Conservation (phyloP, 1,284 basidiomycete genomes). For the Uromyces viciae-fabae region DNA sequence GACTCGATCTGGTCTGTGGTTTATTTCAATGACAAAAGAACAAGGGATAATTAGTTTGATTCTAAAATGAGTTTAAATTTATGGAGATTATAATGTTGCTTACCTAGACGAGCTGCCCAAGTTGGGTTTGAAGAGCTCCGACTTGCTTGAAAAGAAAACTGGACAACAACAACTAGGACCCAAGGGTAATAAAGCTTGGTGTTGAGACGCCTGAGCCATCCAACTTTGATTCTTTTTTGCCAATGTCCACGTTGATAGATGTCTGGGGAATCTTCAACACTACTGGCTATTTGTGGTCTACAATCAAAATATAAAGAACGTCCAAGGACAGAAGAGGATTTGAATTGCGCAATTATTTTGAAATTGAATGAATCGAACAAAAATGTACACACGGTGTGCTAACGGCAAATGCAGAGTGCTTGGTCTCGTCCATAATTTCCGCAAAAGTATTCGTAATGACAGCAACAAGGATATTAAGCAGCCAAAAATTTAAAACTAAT, state of each 20-base stretch:
- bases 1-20: slow-evolving; percentile 66
- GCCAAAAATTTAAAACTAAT: slow-evolving; percentile 47
- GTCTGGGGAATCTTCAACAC: too few species aligned
- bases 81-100: neutral
- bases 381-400: slow-evolving; percentile 57
- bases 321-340: slow-evolving; percentile 25
- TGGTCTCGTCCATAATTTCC: slow-evolving; percentile 79
- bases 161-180: slow-evolving; percentile 62
- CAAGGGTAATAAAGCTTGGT: slow-evolving; percentile 48
- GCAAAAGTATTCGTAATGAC: slow-evolving; percentile 94
- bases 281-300: too few species aligned
- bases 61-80: too few species aligned
- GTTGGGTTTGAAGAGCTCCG: slow-evolving; percentile 63
- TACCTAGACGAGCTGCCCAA: slow-evolving; percentile 55
- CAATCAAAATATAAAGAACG: slow-evolving; percentile 49
- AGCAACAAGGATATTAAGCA: slow-evolving; percentile 90
- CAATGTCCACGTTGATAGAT: neutral
- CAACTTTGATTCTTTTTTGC: neutral
- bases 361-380: too few species aligned
- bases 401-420: slow-evolving; percentile 85
- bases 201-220: slow-evolving; percentile 30
- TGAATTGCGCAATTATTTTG: slow-evolving; percentile 58
- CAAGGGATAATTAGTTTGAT: neutral
- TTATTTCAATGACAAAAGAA: neutral
- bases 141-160: slow-evolving; percentile 72